Evolutionary conservation across 768 basidiomycete genomes (phyloP), one percentile per base, ranked within the genome.

Genomic region (Tylopilus sp.): DNA sequence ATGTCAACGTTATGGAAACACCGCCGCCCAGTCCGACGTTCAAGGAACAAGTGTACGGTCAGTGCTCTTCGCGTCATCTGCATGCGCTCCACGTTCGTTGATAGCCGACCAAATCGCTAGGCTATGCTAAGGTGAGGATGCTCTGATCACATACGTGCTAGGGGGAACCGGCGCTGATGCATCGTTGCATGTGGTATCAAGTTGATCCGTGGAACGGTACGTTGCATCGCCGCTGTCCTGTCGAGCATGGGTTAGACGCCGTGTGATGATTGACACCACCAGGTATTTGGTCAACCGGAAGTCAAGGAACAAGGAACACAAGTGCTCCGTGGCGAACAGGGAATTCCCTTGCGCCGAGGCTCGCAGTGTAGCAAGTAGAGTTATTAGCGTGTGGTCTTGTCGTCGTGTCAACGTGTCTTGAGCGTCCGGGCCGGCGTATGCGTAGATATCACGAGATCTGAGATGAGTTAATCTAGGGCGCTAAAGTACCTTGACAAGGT

Each of bases 1-100:
- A 56, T 20, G 30, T 57, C 47, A 63, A 64, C 20, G 58, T 67
- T 20, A 63, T 62, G 26, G 68, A 60, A 15, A 43, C 60, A 36
- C 51, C 61, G 12, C 57, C 52, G 44, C 65, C 49, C 33, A 57
- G 50, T 28, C 73, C 77, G 26, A 72, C 81, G 13, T 84, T 83
- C 70, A 83, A 81, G 62, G 81, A 84, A 41, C 74, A 71, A 51
- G 78, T 82, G 8, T 75, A 82, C 41, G 82, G 82, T 80, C 53
- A 22, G 73, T 56, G 38, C 48, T 6, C 23, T 13, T 40, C 20
- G 28, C 40, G 9, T 15, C n/a, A 18, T 13, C 40, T 41, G 1
- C 17, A 8, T 28, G 28, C 11, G 28, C 20, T 12, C 21, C 8
- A n/a, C 8, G 23, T 43, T 23, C 28, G 17, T 39, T 18, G 18